Base-by-base conservation (phyloP, 2,329 filamentous ascomycete species). In the Alternaria panax region DNA sequence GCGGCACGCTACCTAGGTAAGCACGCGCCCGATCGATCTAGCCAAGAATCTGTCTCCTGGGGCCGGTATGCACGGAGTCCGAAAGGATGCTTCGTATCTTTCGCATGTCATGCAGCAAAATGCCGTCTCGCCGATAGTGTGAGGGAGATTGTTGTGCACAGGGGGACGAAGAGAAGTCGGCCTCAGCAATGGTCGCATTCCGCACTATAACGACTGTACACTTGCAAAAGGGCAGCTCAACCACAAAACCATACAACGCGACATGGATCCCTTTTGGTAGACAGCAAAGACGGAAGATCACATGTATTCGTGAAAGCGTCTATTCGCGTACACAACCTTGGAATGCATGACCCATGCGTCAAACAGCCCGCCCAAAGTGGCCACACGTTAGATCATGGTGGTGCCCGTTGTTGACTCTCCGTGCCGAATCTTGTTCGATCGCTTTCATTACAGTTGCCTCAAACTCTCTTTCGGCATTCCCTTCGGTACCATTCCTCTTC, bases 1-100 rank as follows among this genome's bases (percentile, higher is more conserved):
- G 53, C 62, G 57, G 59, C 65, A 59, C 54, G 60, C 67, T 62
- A n/a, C n/a, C n/a, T n/a, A 67, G 64, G 60, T 14, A 41, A 40
- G 30, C 32, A 43, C 56, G 24, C 47, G n/a, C n/a, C n/a, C n/a
- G 60, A 57, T 54, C 45, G 52, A 41, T 48, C 43, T 34, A 18
- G 34, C 16, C 20, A 25, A 32, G 12, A 25, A 46, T 52, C 57
- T 27, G 52, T 30, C 48, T 32, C n/a, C 27, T 54, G 54, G 54
- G 36, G 38, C 46, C 54, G 54, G 54, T 51, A 34, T 43, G 28
- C 38, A 46, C 50, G 40, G 24, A 48, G 51, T 42, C 54, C 51
- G 47, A 43, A 38, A 7, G 34, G 8, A 40, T 50, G 8, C 28
- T 20, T 38, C n/a, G 24, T n/a, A 24, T 51, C 22, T 24, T 7